phyloP scores from a whole-genome alignment of 345 rosid genomes.

The Dipteronia dyeriana region DNA sequence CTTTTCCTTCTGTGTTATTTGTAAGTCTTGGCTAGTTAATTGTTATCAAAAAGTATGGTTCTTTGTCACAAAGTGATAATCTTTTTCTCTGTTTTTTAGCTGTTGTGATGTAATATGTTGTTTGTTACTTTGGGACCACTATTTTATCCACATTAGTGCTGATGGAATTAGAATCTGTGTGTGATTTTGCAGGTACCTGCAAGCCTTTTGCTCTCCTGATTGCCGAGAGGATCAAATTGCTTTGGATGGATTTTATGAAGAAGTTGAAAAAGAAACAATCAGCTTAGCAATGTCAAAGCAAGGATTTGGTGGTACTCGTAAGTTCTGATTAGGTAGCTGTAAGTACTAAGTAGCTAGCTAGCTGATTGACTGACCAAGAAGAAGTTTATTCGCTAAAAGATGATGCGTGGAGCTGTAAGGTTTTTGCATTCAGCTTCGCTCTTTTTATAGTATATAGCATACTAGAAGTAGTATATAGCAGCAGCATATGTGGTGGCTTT shows the following conservation, averaged over 20 bases:
- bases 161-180: neutral
- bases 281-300: neutral
- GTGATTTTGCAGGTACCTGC: constrained; percentile 27
- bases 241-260: constrained; percentile 31
- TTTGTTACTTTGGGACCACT: neutral
- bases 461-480: too few relatives aligned
- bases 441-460: neutral
- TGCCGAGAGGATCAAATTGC: constrained; percentile 30
- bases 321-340: neutral
- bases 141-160: neutral
- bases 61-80: neutral
- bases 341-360: neutral
- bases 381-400: constrained; percentile 8
- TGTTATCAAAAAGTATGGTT: too few relatives aligned
- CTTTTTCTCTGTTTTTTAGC: neutral
- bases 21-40: too few relatives aligned
- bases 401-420: constrained; percentile 12
- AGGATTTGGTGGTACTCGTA: neutral
- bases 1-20: too few relatives aligned
- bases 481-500: neutral
- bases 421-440: constrained; percentile 8
- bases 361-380: neutral
- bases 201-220: constrained; percentile 33
- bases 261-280: constrained; percentile 8
- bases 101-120: neutral